Evolutionary conservation across 768 basidiomycete species (phyloP), one percentile per base, ranked within the genome.

Genomic region (Clitopilus passeckerianus): DNA sequence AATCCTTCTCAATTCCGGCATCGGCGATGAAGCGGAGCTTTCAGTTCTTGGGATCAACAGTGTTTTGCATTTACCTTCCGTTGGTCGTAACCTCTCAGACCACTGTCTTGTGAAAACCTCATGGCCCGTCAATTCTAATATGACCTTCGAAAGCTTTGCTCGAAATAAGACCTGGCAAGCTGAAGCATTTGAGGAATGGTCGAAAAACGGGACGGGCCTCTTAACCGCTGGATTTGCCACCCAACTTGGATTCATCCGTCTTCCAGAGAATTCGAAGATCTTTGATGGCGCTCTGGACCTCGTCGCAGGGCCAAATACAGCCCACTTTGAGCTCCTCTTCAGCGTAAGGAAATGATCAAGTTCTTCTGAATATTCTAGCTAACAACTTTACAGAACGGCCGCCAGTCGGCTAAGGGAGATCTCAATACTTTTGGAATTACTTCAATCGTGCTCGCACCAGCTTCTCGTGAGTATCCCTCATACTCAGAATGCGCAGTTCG

Each of bases 1-100:
- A 15, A 67, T 77, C 16, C 64, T 76, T 2, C 23, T 73, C 43
- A 69, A 72, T 41, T 74, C 73, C 1, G 74, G 74, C 4, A 73
- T 77, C 44, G 75, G 76, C 16, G 64, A 71, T 18, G 23, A 56
- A 5, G 56, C 56, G 5, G 59, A 41, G 9, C 64, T 75, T 1
- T 20, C 58, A n/a, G 34, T 55, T 0, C 52, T 72, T 4, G 67
- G 67, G 1, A 70, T 75, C 35, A 57, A 56, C 6, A 50, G 69
- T 1, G 43, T 70, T 2, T 61, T 72, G 18, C 53, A 72, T 41
- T 65, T 74, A 5, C 70, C 72, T 3, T 57, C 59, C 14, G 70
- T 77, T 6, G 74, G 72, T 10, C 61, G 69, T 54, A 72, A 75
- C 41, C 63, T 67, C 67, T 9, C 66, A 3, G 75, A 75, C 53